These are phyloP conservation scores for Sparassis latifolia DNA, from an alignment of 1,284 basidiomycete genomes.

Conservation along the genomic window DNA sequence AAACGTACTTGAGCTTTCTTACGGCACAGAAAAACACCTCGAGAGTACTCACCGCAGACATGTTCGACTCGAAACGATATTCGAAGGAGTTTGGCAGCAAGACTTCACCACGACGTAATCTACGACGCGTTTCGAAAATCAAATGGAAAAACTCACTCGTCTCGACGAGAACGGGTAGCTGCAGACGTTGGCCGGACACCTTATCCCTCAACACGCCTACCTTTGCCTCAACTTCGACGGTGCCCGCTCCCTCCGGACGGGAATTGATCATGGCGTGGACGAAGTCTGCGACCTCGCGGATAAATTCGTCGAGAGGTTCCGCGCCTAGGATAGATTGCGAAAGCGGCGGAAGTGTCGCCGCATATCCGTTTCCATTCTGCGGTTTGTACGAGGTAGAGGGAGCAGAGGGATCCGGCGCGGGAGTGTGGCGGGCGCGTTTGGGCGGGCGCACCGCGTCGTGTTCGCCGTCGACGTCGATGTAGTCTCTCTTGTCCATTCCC, in stretches of 20 bases:
- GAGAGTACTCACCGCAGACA: conserved; percentile 65
- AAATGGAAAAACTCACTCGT: conserved; percentile 59
- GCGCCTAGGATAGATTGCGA: conserved; percentile 88
- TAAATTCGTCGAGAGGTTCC: conserved; percentile 93
- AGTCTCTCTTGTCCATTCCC: conserved; percentile 15
- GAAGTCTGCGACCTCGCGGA: conserved; percentile 87
- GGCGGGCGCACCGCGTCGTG: conserved; percentile 22
- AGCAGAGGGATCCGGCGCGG: conserved; percentile 10
- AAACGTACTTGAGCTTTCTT: conserved; percentile 1
- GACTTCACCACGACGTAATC: conserved; percentile 26
- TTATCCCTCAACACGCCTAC: conserved; percentile 76
- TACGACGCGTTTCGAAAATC: neutral
- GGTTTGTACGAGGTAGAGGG: conserved; percentile 1
- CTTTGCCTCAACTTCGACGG: conserved; percentile 89
- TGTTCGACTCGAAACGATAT: conserved; percentile 84
- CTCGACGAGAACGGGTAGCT: conserved; percentile 78
- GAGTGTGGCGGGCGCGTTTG: conserved; percentile 26
- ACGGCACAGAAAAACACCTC: too few relatives aligned
- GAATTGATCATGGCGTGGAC: conserved; percentile 65
- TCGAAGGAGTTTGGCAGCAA: conserved; percentile 47
- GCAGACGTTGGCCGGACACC: conserved; percentile 47
- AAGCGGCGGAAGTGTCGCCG: conserved; percentile 48
- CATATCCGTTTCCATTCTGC: conserved; percentile 12
- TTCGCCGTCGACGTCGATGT: conserved; percentile 21
- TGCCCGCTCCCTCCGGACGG: conserved; percentile 38